phyloP scores from a whole-genome alignment of 2,329 filamentous ascomycete species.

The Myriosclerotinia curreyana region DNA sequence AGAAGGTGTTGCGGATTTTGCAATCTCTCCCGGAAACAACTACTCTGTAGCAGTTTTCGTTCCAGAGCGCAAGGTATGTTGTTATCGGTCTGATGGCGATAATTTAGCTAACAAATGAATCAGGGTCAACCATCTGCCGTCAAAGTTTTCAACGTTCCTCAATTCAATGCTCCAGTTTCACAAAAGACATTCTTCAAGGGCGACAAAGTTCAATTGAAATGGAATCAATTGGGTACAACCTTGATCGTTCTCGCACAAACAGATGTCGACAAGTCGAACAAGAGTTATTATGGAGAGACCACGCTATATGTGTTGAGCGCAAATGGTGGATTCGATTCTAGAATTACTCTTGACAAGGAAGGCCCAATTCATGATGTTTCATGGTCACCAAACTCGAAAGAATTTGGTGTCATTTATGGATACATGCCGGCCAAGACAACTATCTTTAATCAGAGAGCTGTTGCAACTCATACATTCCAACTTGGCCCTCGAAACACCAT shows the following conservation, averaged over 20 bases:
- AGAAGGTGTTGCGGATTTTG: constrained; percentile 87
- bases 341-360: constrained; percentile 91
- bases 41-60: constrained; percentile 93
- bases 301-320: constrained; percentile 93
- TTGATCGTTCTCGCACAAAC: constrained; percentile 95
- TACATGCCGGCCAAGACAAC: constrained; percentile 99
- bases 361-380: constrained; percentile 96
- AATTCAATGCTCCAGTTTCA: constrained; percentile 78
- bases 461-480: constrained; percentile 79
- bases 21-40: constrained; percentile 82
- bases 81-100: not conserved
- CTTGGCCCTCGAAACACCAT: constrained; percentile 92
- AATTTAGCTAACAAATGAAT: constrained; percentile 28
- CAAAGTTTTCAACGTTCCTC: constrained; percentile 89
- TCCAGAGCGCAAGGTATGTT: constrained; percentile 83
- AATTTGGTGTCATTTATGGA: constrained; percentile 96
- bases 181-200: constrained; percentile 99
- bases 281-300: constrained; percentile 99
- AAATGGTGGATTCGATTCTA: constrained; percentile 87
- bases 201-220: constrained; percentile 98
- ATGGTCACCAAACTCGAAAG: constrained; percentile 98
- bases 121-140: constrained; percentile 90
- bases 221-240: constrained; percentile 89
- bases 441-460: constrained; percentile 89
- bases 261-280: constrained; percentile 95